phyloP scores from a whole-genome alignment of 2,329 filamentous ascomycete species.

The Fusarium sublunatum region DNA sequence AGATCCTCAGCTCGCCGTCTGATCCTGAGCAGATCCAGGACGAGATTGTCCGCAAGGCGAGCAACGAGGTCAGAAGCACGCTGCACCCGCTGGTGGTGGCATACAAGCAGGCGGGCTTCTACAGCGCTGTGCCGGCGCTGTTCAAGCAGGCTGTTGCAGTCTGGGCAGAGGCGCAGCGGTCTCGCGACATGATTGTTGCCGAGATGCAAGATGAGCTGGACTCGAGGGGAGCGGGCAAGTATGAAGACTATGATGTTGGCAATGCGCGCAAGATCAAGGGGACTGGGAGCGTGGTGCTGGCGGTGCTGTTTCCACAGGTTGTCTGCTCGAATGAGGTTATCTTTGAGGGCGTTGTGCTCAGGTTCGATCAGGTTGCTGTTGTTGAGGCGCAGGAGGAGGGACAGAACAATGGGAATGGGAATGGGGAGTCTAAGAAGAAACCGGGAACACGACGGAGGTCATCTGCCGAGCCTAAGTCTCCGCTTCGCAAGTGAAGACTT shows the following conservation, averaged over 20 bases:
- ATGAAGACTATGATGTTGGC: slow-evolving; percentile 34
- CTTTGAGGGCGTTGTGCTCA: slow-evolving; percentile 42
- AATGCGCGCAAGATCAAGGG: slow-evolving; percentile 22
- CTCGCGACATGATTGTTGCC: slow-evolving; percentile 42
- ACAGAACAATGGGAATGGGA: slow-evolving; percentile 16
- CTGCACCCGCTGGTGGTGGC: slow-evolving; percentile 39
- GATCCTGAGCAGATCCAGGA: slow-evolving; percentile 40
- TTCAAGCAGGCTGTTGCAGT: slow-evolving; percentile 43
- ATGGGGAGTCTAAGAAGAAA: slow-evolving; percentile 32
- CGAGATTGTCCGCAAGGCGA: slow-evolving; percentile 45
- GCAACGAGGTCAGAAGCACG: slow-evolving; percentile 38
- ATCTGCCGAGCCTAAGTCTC: slow-evolving; percentile 27
- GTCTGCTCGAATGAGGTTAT: slow-evolving; percentile 40
- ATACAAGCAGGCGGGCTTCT: slow-evolving; percentile 43
- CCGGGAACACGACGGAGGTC: slow-evolving; percentile 13
- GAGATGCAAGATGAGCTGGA: slow-evolving; percentile 40
- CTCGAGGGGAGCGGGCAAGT: slow-evolving; percentile 31
- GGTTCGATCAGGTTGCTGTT: slow-evolving; percentile 39
- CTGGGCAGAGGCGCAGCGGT: slow-evolving; percentile 44
- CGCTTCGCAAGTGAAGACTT: slow-evolving; percentile 18
- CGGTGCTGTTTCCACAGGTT: slow-evolving; percentile 45
- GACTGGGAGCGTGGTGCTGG: slow-evolving; percentile 19
- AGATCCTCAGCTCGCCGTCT: slow-evolving; percentile 42
- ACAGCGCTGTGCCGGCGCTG: slow-evolving; percentile 38
- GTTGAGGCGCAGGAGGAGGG: slow-evolving; percentile 32